Evolutionary conservation across 768 basidiomycete genomes (phyloP).

Genomic region (Phylloporus sp.): DNA sequence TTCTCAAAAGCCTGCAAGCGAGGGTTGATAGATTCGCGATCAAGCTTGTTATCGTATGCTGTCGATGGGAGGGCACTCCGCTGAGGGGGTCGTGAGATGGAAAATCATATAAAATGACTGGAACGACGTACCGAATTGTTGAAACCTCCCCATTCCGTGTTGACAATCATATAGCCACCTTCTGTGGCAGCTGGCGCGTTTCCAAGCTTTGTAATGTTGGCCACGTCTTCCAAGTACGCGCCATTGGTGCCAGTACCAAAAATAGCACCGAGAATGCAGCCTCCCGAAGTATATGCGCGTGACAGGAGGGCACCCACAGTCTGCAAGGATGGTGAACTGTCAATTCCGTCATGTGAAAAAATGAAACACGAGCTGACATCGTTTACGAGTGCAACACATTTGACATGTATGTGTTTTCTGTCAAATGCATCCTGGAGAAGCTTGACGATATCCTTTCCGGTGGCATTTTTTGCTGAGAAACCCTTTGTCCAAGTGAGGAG

Average conservation of each 20-base stretch:
- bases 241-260: slow-evolving; percentile 99
- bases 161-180: slow-evolving; percentile 87
- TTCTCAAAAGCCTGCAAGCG: slow-evolving; percentile 93
- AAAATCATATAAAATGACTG: not conserved
- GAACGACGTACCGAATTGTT: slow-evolving; percentile 75
- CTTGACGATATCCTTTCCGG: slow-evolving; percentile 85
- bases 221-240: slow-evolving; percentile 88
- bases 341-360: not conserved
- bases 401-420: slow-evolving; percentile 87
- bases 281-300: slow-evolving; percentile 89
- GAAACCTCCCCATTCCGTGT: slow-evolving; percentile 98
- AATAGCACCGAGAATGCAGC: slow-evolving; percentile 84
- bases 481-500: slow-evolving; percentile 97
- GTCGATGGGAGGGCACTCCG: slow-evolving; percentile 83
- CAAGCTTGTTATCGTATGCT: slow-evolving; percentile 86
- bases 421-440: slow-evolving; percentile 91
- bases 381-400: slow-evolving; percentile 89
- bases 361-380: slow-evolving; percentile 62
- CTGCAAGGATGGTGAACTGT: slow-evolving; percentile 37
- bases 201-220: slow-evolving; percentile 80
- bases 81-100: slow-evolving; percentile 33
- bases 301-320: slow-evolving; percentile 95
- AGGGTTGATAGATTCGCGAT: slow-evolving; percentile 93
- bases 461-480: slow-evolving; percentile 85
- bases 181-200: slow-evolving; percentile 54